Evolutionary conservation across 2,329 filamentous ascomycete genomes (phyloP), one percentile per base, ranked within the genome.

Genomic region (Beauveria sp.): DNA sequence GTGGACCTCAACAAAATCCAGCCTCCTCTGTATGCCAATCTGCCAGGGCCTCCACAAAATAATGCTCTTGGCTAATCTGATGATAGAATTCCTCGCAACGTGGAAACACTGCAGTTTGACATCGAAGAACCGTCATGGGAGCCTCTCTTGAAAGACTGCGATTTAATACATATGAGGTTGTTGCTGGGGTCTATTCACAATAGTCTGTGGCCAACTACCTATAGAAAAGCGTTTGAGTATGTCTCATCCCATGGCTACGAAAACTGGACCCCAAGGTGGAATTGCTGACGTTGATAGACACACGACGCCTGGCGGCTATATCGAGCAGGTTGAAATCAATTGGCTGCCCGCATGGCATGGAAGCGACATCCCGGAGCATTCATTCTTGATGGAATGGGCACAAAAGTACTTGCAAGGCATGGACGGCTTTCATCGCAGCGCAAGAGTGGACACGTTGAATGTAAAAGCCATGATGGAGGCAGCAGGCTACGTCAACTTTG

Each of bases 301-400:
- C 70, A 80, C 97, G 28, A 86, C 86, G 67, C 91, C 91, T 1
- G 87, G 87, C 1, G 93, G 93, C 59, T 83, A 81, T 70, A 81
- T 97, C 60, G 93, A 98, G 74, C 91, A 96, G 67, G 84, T 96
- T 53, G 93, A 98, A 72, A 88, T 98, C 60, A 91, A 98, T 73
- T 90, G 90, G 73, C 79, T 83, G 53, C 91, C 91, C 20, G 85
- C 85, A 57, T 89, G 86, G 69, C 87, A 91, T 65, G 85, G 90
- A 67, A 80, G 81, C 42, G 84, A 84, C 1, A 74, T 89, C 16
- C 79, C 83, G 12, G 66, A 74, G 4, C 75, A 84, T 43, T 85
- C 87, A 8, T 77, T 80, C 30, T 76, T 93, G 18, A 74, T 78
- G 50, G 76, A 84, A 67, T 96, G 92, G 92, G 88, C 87, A 64